Evolutionary conservation across 2,329 filamentous ascomycete genomes (phyloP).

Genomic region (Trichoderma breve): DNA sequence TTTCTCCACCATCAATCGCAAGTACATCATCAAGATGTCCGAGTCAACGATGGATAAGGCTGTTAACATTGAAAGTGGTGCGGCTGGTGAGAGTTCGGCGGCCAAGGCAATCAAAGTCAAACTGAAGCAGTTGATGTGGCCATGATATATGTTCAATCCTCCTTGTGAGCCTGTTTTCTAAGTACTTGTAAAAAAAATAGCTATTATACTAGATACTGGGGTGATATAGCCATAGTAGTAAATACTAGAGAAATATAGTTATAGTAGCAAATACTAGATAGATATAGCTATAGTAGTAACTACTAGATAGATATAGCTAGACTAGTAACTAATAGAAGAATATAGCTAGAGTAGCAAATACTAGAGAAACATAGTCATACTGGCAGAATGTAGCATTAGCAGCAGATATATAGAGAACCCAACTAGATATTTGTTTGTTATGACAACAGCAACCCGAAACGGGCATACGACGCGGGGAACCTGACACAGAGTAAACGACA

Average conservation of each 20-base stretch:
- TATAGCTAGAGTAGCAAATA: not conserved
- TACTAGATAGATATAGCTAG: too few species aligned
- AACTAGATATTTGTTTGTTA: too few species aligned
- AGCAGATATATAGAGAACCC: too few species aligned
- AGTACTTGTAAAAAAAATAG: too few species aligned
- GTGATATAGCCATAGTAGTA: too few species aligned
- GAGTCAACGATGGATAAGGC: not conserved
- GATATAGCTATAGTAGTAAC: too few species aligned
- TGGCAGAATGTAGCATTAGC: too few species aligned
- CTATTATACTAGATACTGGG: too few species aligned
- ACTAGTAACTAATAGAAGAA: not conserved
- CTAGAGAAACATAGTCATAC: too few species aligned
- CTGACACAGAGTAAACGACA: not conserved
- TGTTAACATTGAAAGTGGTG: not conserved
- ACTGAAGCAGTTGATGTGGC: too few species aligned
- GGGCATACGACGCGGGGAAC: not conserved
- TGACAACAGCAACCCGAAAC: not conserved
- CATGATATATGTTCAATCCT: not conserved
- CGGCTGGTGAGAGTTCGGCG: not conserved
- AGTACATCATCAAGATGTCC: not conserved
- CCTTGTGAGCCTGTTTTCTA: too few species aligned
- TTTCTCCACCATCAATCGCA: not conserved
- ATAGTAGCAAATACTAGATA: not conserved
- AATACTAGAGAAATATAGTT: too few species aligned
- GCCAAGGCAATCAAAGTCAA: not conserved